Evolutionary conservation across 1,139 yeast species (phyloP), one percentile per base, ranked within the genome.

Genomic region (Trichomonascaceae sp.): DNA sequence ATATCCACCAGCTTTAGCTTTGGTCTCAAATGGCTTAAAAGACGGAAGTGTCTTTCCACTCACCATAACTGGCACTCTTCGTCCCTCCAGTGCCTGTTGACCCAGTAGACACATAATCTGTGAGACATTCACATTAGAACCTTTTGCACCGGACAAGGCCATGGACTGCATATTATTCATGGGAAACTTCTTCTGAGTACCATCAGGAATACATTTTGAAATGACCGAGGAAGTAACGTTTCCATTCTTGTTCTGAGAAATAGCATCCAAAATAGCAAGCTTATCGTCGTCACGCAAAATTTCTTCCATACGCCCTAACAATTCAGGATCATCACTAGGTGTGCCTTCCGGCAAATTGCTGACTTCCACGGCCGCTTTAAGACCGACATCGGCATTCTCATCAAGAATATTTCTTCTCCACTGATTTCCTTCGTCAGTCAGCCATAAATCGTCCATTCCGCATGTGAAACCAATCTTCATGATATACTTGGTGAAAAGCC

Each of bases 21-120:
- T 93, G 27, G 99, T 93, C 69, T 95, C 99, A 68, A 84, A 91
- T 6, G 99, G 95, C 70, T 88, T 89, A 80, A 95, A 95, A 45
- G 96, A 86, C 32, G 99, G 99, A 57, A 95, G 77, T 0, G 98
- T 88, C 74, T 95, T 95, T 71, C 99, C 99, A 60, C 96, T 85
- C 39, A 93, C 97, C 99, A 95, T 95, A 52, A 93, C 96, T 27
- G 99, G 99, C 20, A 95, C 99, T 78, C 99, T 86, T 74, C 98
- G 85, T 74, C 99, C 99, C 78, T 95, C 99, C 67, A 95, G 80
- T 44, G 99, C 99, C 75, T 95, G 99, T 76, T 95, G 99, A 52
- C 99, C 99, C 61, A 95, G 81, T 70, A 95, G 79, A 82, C 99
- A 95, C 98, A 95, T 95, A 74, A 95, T 95, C 76, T 95, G 99